Evolutionary conservation across 768 basidiomycete species (phyloP).

Genomic region (Hericium alpestre): DNA sequence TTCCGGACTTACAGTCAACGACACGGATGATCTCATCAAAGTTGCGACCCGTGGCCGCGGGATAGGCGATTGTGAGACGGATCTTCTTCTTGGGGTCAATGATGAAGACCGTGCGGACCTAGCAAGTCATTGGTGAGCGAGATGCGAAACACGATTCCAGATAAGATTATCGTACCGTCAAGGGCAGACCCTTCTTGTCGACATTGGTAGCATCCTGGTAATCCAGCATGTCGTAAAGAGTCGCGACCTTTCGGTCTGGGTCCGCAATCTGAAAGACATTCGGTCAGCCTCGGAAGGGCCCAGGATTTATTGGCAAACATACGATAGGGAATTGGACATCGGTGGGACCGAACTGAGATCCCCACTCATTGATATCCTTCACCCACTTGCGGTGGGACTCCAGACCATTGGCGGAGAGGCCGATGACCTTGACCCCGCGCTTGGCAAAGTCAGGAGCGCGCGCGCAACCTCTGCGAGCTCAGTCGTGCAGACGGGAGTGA

Average conservation of each 20-base stretch:
- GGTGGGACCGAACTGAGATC: slow-evolving; percentile 39
- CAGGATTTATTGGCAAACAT: slow-evolving; percentile 17
- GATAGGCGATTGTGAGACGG: slow-evolving; percentile 83
- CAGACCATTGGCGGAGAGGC: slow-evolving; percentile 85
- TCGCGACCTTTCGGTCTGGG: slow-evolving; percentile 72
- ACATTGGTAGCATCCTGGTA: slow-evolving; percentile 87
- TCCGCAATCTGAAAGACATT: slow-evolving; percentile 68
- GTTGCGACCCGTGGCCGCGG: slow-evolving; percentile 92
- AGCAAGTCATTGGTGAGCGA: background rate
- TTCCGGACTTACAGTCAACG: slow-evolving; percentile 1
- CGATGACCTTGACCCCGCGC: slow-evolving; percentile 88
- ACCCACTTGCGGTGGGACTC: slow-evolving; percentile 83
- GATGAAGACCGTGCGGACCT: slow-evolving; percentile 94
- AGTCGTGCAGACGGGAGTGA: slow-evolving; percentile 92
- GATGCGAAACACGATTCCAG: too few relatives aligned
- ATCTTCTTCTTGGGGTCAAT: slow-evolving; percentile 97
- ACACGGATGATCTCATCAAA: slow-evolving; percentile 64
- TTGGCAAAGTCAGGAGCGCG: slow-evolving; percentile 70
- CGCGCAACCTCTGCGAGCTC: slow-evolving; percentile 95
- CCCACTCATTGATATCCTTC: slow-evolving; percentile 74
- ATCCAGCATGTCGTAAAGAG: slow-evolving; percentile 93
- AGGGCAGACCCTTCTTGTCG: slow-evolving; percentile 80
- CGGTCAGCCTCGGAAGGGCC: background rate
- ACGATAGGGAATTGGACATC: slow-evolving; percentile 89
- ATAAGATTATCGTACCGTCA: slow-evolving; percentile 49